Base-by-base conservation (phyloP, 768 basidiomycete species). In the Wakefieldia striispora region DNA sequence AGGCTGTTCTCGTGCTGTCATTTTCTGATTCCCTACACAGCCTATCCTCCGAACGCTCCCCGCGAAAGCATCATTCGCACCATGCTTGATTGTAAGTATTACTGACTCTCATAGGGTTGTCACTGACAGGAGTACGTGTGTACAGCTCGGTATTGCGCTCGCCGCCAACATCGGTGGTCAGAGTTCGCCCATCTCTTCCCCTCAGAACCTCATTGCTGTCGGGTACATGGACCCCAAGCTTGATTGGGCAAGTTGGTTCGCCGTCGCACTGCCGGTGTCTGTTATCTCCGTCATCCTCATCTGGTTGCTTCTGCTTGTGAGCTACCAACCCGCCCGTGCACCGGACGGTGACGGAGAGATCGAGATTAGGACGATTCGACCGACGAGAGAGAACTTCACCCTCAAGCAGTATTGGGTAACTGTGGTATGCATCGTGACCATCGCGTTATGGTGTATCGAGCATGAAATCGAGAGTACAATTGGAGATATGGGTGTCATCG, bases 121-220 rank as follows among this genome's bases (percentile, higher is more conserved):
- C n/a, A 26, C 43, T 57, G 40, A 62, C 23, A 11, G 21, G 7
- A 17, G 13, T 17, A 11, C 31, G 11, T 16, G 9, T 31, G 17
- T 34, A 5, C 53, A 97, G 93, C 80, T 99, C 45, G 95, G 88
- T 8, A 98, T 99, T 56, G 95, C 97, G 1, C 79, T 99, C n/a
- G 94, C 95, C 0, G 93, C 95, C 17, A 99, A 98, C 64, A 94
- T 98, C 51, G 97, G 97, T 12, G 97, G 97, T 0, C 95, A 97
- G 69, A 90, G 87, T 43, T 97, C 95, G 1, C 95, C 95, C 2
- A 98, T 98, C 50, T 97, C 95, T 3, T 97, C 95, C 0, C 95
- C 95, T 1, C 95, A 99, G 69, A 99, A 98, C 66, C 79, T 98
- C 24, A 97, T 99, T 53, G 94, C 95, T 4, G 72, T 97, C 7